Base-by-base conservation (phyloP, 2,329 filamentous ascomycete genomes). In the Beauveria caledonica region DNA sequence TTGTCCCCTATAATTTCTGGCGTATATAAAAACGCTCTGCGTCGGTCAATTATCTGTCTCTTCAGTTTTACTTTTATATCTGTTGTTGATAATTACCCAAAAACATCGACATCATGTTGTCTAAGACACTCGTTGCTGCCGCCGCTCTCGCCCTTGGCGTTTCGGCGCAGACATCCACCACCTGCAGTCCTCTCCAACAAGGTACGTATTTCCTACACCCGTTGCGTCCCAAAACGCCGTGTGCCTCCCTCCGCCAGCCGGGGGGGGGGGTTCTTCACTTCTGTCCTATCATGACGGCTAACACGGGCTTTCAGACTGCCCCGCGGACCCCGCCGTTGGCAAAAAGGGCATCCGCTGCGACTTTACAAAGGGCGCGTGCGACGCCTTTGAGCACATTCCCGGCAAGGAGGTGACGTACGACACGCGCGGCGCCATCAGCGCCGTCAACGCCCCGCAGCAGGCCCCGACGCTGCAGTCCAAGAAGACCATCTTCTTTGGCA, bases 401-500 rank as follows among this genome's bases (percentile, higher is more conserved):
- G 67, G 68, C 36, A 68, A 68, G 23, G 48, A 62, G 2, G 60
- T 71, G 23, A 62, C 64, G 1, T 71, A 72, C 57, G 62, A 63
- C 9, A 56, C 63, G 25, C 61, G 66, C 5, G 74, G 74, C 9
- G 72, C 71, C 44, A 63, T 67, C 57, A 71, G 74, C 68, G 82
- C 83, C 62, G 91, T 91, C 71, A 80, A 78, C 0, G 72, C 81
- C 72, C 81, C 7, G 74, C 77, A 33, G 75, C 80, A 85, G 48
- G 79, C 77, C 46, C 82, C 87, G 17, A 85, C 84, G 13, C 89
- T 90, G 71, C 80, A 79, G 67, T 80, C 81, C 9, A 80, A 86
- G 65, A 91, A 88, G 79, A 92, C 92, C 76, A 89, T 94, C 71
- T 92, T 94, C 87, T 94, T 92, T 68, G 90, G 90, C 51, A 84